Conservation (phyloP, 1,284 basidiomycete species). For the Leccinum pseudoinsigne region DNA sequence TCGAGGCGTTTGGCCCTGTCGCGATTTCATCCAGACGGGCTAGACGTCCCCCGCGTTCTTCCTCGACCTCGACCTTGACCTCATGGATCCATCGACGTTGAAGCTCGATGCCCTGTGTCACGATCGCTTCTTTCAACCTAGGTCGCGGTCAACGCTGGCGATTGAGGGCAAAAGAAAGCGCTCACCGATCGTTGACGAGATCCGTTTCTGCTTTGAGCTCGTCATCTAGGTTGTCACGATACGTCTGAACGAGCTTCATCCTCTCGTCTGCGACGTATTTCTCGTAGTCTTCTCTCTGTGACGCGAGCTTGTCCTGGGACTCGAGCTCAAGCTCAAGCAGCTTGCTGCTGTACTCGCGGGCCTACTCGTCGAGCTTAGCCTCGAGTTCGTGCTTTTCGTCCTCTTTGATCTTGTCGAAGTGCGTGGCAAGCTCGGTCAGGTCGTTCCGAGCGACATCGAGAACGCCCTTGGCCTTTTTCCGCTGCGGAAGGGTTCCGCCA, state of each 20-base stretch:
- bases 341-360: slow-evolving; percentile 81
- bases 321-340: slow-evolving; percentile 84
- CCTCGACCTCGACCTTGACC: slow-evolving; percentile 94
- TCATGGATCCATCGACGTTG: slow-evolving; percentile 97
- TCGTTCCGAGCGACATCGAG: slow-evolving; percentile 81
- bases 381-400: slow-evolving; percentile 81
- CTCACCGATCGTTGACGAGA: slow-evolving; percentile 91
- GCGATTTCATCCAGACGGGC: slow-evolving; percentile 95
- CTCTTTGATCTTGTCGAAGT: slow-evolving; percentile 81
- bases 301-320: slow-evolving; percentile 80
- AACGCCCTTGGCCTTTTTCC: slow-evolving; percentile 65
- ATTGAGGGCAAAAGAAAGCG: not conserved
- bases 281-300: slow-evolving; percentile 87
- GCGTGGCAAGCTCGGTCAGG: slow-evolving; percentile 74
- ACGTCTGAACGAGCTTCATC: slow-evolving; percentile 71
- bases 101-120: slow-evolving; percentile 96
- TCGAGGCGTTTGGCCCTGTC: slow-evolving; percentile 86
- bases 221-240: slow-evolving; percentile 83
- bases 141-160: not conserved
- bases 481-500: slow-evolving; percentile 70
- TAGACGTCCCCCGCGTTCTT: slow-evolving; percentile 94
- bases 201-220: slow-evolving; percentile 91
- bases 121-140: slow-evolving; percentile 92
- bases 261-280: slow-evolving; percentile 84
- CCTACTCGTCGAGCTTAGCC: slow-evolving; percentile 79